phyloP scores from a whole-genome alignment of 139 green algal genomes.

The Diplosphaera chodatii region DNA sequence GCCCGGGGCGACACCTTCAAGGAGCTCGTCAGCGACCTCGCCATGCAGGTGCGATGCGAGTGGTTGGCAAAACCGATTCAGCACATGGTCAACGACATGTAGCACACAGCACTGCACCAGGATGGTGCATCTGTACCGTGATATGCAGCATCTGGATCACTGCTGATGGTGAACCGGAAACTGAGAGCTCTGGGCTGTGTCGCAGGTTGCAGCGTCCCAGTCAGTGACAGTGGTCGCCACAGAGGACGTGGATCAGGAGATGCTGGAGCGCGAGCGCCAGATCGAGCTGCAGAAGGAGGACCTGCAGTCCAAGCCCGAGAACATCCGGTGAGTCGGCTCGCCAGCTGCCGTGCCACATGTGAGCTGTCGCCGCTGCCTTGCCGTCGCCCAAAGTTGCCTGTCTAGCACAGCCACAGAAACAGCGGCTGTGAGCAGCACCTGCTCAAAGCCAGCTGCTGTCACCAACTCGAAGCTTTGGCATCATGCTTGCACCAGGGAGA shows the following conservation, averaged over 20 bases:
- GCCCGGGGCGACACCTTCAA: conserved; percentile 84
- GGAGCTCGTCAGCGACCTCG: conserved; percentile 75
- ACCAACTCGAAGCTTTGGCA: no score
- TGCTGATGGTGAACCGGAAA: no score
- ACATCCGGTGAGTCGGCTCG: conserved; percentile 52
- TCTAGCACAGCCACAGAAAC: not conserved
- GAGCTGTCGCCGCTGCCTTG: no score
- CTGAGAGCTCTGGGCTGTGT: not conserved
- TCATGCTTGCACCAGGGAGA: no score
- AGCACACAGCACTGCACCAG: no score
- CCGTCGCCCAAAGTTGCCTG: no score
- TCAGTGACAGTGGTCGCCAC: conserved; percentile 49
- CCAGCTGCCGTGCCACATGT: conserved; percentile 1
- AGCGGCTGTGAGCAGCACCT: no score
- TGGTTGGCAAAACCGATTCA: no score
- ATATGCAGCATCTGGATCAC: no score
- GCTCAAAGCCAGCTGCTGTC: no score
- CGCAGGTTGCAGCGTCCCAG: conserved; percentile 54
- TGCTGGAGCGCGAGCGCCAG: conserved; percentile 76
- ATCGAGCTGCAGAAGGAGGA: conserved; percentile 98
- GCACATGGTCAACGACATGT: no score
- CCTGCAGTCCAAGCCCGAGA: conserved; percentile 86
- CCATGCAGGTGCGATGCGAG: conserved; percentile 51
- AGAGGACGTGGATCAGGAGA: conserved; percentile 70
- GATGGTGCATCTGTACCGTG: no score